A percentile compares a stretch with the other conserved stretches of the same genome.
phyloP scores from a whole-genome alignment of 805 yeast species.

The Scheffersomyces amazonensis region DNA sequence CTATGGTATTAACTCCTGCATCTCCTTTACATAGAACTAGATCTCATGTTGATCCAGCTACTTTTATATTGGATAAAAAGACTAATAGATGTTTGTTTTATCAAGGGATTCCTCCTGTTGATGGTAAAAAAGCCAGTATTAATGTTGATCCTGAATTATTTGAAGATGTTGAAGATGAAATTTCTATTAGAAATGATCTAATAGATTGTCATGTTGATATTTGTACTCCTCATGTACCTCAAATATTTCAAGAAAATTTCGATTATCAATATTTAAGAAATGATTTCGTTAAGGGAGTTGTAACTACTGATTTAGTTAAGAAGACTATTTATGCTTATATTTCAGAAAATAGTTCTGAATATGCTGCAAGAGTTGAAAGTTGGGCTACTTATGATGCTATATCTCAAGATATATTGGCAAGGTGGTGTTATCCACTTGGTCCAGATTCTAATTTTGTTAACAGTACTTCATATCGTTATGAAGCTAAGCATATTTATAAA shows the following conservation, averaged over 20 bases:
- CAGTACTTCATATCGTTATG: conserved; percentile 74
- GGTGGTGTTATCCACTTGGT: conserved; percentile 91
- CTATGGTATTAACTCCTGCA: conserved; percentile 89
- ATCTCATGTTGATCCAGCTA: conserved; percentile 76
- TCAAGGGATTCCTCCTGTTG: conserved; percentile 66
- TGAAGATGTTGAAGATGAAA: conserved; percentile 67
- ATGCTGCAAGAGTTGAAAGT: conserved; percentile 94
- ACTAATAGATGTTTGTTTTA: conserved; percentile 80
- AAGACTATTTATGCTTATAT: conserved; percentile 89
- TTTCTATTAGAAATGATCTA: conserved; percentile 82
- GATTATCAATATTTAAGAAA: conserved; percentile 85
- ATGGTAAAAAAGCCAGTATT: conserved; percentile 36
- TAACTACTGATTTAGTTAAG: conserved; percentile 84
- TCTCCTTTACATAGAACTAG: conserved; percentile 83
- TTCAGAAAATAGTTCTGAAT: conserved; percentile 63
- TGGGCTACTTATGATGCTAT: conserved; percentile 92
- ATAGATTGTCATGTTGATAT: conserved; percentile 97
- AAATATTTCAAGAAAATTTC: conserved; percentile 92
- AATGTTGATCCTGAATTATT: conserved; percentile 81
- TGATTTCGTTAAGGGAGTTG: conserved; percentile 88
- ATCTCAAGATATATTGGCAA: conserved; percentile 81
- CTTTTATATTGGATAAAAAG: conserved; percentile 74
- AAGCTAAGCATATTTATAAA: conserved; percentile 82
- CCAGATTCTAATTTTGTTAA: conserved; percentile 79
- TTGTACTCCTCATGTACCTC: conserved; percentile 92